Evolutionary conservation across 2,329 filamentous ascomycete species (phyloP), one percentile per base, ranked within the genome.

Genomic region (Alternaria gaisen): DNA sequence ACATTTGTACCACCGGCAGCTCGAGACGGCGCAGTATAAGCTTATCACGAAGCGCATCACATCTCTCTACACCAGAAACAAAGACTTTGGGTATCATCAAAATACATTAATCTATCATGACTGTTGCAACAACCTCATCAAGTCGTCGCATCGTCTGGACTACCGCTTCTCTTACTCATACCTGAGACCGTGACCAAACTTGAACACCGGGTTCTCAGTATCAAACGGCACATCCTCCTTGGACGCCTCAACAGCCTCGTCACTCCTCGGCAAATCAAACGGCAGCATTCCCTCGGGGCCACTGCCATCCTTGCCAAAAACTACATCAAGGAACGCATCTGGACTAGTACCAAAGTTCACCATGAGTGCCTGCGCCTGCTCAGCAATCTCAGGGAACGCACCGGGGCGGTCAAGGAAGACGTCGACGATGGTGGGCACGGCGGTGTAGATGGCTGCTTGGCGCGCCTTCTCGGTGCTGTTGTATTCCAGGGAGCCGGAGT

Each of bases 221-320:
- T 80, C 78, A 60, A 79, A 80, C 0, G 77, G 77, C 48, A 79
- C 70, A 55, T 80, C 77, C 60, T 76, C 76, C 40, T 57, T 63
- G 22, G 58, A 69, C 16, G 61, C 76, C 46, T 79, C 76, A 0
- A 83, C 83, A 1, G 82, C 83, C 44, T 72, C 76, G 63, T 79
- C 77, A 6, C 80, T 83, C 11, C 79, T 66, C 0, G 83, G 83
- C 34, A 85, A 55, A 66, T 85, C 83, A 67, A 83, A 83, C 0
- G 82, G 83, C 58, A 84, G 60, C 68, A 74, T 79, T 0, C 83
- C 83, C 56, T 79, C 66, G 0, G 83, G 83, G 12, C 68, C 66
- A 8, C 73, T 75, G 1, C 71, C 74, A 40, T 77, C 71, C 8
- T 75, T 64, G 0, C 74, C 76, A 55, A 83, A 80, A 1, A 83